phyloP scores from a whole-genome alignment of 768 basidiomycete species.

The Mycena indigotica region DNA sequence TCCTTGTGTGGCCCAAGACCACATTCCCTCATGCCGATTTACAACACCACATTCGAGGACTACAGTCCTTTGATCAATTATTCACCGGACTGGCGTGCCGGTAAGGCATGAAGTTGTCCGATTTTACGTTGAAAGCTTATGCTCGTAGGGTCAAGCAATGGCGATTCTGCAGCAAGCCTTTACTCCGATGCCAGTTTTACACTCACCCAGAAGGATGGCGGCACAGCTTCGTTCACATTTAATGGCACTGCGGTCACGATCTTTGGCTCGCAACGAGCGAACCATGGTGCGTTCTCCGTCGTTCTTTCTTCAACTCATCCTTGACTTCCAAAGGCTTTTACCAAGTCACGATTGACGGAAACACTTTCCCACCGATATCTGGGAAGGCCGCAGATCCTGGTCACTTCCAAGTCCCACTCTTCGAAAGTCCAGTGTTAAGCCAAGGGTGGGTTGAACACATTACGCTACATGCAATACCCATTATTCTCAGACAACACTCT shows the following conservation, averaged over 20 bases:
- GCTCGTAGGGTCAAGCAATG: constrained; percentile 24
- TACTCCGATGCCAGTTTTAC: constrained; percentile 21
- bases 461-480: background rate
- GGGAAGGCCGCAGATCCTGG: constrained; percentile 17
- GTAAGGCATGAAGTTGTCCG: background rate
- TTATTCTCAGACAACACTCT: constrained; percentile 24
- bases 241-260: constrained; percentile 42
- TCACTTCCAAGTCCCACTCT: constrained; percentile 15
- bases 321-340: constrained; percentile 23
- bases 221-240: constrained; percentile 35
- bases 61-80: constrained; percentile 34
- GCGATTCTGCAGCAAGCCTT: background rate
- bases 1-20: constrained; percentile 13
- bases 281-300: constrained; percentile 30
- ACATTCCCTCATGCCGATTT: constrained; percentile 32
- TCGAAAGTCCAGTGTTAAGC: constrained; percentile 2
- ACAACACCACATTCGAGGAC: constrained; percentile 38
- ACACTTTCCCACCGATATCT: constrained; percentile 6
- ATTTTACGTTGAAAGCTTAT: constrained; percentile 16
- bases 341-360: constrained; percentile 27
- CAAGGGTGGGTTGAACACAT: background rate
- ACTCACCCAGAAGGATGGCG: constrained; percentile 32
- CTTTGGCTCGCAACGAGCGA: constrained; percentile 42
- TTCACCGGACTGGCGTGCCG: constrained; percentile 16
- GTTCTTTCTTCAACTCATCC: background rate